These are phyloP conservation scores for Cercospora zeae-maydis DNA, from an alignment of 2,329 filamentous ascomycete species.

Conservation along the genomic window DNA sequence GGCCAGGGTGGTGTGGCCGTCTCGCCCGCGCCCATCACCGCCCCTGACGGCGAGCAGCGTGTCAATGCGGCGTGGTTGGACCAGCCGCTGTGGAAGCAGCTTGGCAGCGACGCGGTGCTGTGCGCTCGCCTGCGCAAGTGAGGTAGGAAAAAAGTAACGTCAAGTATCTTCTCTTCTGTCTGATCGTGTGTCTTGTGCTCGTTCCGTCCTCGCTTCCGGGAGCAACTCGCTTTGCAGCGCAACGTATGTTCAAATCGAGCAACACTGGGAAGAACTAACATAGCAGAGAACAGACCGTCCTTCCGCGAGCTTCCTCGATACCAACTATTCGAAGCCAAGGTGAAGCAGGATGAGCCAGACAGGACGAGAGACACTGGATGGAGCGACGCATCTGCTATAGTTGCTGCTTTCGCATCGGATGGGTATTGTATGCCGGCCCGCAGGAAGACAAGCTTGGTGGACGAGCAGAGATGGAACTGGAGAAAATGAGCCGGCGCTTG, in stretches of 20 bases:
- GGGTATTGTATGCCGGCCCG: background rate
- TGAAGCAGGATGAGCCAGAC: background rate
- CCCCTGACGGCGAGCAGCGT: conserved; percentile 47
- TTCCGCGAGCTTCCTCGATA: background rate
- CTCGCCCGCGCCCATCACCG: conserved; percentile 58
- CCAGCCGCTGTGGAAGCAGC: conserved; percentile 68
- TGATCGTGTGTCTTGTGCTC: background rate
- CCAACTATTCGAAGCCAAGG: background rate
- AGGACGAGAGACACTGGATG: background rate
- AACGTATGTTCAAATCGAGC: background rate
- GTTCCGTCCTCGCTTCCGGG: background rate
- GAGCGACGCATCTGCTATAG: background rate
- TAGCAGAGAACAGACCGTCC: background rate
- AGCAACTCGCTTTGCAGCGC: background rate
- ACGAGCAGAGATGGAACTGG: background rate
- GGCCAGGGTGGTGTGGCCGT: conserved; percentile 78
- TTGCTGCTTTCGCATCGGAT: background rate
- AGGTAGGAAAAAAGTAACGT: conserved; percentile 8
- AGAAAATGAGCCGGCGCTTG: background rate
- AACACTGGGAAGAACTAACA: background rate
- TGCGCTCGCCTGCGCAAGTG: conserved; percentile 56
- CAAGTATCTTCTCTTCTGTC: background rate
- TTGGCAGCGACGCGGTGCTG: conserved; percentile 79
- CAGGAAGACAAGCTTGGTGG: background rate
- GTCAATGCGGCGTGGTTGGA: conserved; percentile 62